A percentile compares a stretch with the other conserved stretches of the same genome.
These are phyloP conservation scores for Lodderomyces pseudojiufengensis DNA, from an alignment of 1,139 yeast genomes.

Conservation along the genomic window DNA sequence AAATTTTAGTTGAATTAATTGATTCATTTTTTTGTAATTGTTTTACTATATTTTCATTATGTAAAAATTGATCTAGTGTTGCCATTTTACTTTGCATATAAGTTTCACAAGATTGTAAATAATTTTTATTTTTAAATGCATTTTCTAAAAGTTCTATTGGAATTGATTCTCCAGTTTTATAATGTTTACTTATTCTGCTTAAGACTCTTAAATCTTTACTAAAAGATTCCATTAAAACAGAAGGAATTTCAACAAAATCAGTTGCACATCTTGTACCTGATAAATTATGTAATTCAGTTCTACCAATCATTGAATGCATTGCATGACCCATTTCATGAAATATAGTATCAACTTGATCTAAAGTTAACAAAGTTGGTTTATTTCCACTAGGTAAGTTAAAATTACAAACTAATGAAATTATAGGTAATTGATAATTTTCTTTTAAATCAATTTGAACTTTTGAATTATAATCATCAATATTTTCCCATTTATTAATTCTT, in stretches of 20 bases:
- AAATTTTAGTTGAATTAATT: constrained; percentile 55
- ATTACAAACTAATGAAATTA: constrained; percentile 84
- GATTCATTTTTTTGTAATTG: constrained; percentile 19
- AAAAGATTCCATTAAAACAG: constrained; percentile 91
- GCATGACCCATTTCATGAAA: constrained; percentile 99
- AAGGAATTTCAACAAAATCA: constrained; percentile 94
- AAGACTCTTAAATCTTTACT: constrained; percentile 80
- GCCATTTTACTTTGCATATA: constrained; percentile 91
- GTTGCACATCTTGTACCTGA: constrained; percentile 95
- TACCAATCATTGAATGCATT: constrained; percentile 94
- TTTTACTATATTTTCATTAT: constrained; percentile 39
- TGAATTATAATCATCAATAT: constrained; percentile 27
- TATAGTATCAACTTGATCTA: constrained; percentile 84
- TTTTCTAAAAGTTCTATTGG: constrained; percentile 47
- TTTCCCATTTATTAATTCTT: constrained; percentile 32
- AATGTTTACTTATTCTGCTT: constrained; percentile 68
- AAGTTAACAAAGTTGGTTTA: constrained; percentile 49
- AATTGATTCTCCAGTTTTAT: constrained; percentile 62
- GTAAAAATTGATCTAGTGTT: constrained; percentile 76
- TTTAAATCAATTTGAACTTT: constrained; percentile 53
- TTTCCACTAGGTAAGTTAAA: constrained; percentile 32
- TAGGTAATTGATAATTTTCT: constrained; percentile 75
- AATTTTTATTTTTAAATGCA: constrained; percentile 50
- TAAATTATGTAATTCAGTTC: constrained; percentile 84
- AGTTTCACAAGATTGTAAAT: constrained; percentile 67